A percentile compares a stretch with the other conserved stretches of the same genome.
Evolutionary conservation across 2,329 filamentous ascomycete species (phyloP).

Genomic region (Monilinia fructicola): DNA sequence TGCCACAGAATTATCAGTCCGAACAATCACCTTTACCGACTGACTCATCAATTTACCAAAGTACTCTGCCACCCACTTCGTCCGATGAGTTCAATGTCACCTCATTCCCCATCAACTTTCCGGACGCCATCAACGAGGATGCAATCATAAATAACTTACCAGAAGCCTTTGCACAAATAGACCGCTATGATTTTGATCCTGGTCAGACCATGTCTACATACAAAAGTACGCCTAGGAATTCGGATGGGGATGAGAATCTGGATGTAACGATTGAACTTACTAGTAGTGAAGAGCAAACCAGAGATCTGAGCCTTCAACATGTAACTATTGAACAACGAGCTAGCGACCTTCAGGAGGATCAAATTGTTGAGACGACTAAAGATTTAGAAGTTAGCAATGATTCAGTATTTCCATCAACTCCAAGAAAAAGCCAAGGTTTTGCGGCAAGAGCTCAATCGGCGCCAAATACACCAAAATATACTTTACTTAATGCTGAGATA

Average conservation of each 20-base stretch:
- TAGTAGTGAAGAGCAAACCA: slow-evolving; percentile 20
- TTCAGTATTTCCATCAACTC: slow-evolving; percentile 20
- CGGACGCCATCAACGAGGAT: neutral
- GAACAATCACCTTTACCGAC: neutral
- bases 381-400: neutral
- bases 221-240: slow-evolving; percentile 22
- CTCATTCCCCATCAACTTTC: slow-evolving; percentile 28
- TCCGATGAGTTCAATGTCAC: slow-evolving; percentile 38
- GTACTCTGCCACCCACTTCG: neutral
- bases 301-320: slow-evolving; percentile 12
- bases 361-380: neutral
- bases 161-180: slow-evolving; percentile 31
- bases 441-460: slow-evolving; percentile 10
- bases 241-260: neutral
- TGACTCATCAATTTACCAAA: neutral
- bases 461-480: slow-evolving; percentile 20
- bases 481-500: slow-evolving; percentile 51
- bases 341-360: neutral
- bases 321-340: neutral
- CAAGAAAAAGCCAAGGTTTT: slow-evolving; percentile 17
- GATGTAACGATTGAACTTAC: slow-evolving; percentile 20
- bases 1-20: neutral
- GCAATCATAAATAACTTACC: slow-evolving; percentile 18
- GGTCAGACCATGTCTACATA: slow-evolving; percentile 29
- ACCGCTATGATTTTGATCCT: slow-evolving; percentile 26